Evolutionary conservation across 768 basidiomycete genomes (phyloP).

Genomic region (Chalciporus piperatus): DNA sequence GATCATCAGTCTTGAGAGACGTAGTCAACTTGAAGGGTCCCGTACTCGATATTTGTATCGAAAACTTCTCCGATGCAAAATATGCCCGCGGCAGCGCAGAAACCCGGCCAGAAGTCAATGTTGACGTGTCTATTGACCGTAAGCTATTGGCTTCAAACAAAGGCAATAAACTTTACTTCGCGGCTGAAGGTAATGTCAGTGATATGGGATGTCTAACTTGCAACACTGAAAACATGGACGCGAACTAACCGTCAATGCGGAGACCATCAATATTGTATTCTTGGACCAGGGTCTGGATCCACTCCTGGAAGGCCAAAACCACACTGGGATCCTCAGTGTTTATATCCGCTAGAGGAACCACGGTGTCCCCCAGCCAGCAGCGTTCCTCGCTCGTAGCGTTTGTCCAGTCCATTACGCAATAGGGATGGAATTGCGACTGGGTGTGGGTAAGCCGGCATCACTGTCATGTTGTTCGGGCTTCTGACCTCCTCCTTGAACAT

Average conservation of each 20-base stretch:
- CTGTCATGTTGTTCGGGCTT: not conserved
- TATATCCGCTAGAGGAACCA: conserved; percentile 73
- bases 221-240: not conserved
- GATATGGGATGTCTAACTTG: not conserved
- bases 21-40: not conserved
- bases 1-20: conserved; percentile 14
- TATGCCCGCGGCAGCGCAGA: conserved; percentile 72
- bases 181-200: conserved; percentile 18
- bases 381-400: conserved; percentile 69
- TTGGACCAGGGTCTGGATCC: conserved; percentile 66
- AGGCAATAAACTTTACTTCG: conserved; percentile 27
- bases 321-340: conserved; percentile 72
- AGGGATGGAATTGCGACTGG: conserved; percentile 71
- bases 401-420: conserved; percentile 69
- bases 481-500: conserved; percentile 64
- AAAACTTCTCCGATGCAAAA: conserved; percentile 87
- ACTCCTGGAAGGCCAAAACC: conserved; percentile 56
- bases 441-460: conserved; percentile 6
- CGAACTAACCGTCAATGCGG: conserved; percentile 64
- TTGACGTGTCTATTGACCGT: conserved; percentile 55
- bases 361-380: conserved; percentile 82
- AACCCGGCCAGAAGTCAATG: conserved; percentile 71
- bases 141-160: not conserved
- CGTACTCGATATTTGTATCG: conserved; percentile 49
- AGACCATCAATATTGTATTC: conserved; percentile 83